Conservation (phyloP, 108 stramenopile genomes). For the Heterococcus sp. region DNA sequence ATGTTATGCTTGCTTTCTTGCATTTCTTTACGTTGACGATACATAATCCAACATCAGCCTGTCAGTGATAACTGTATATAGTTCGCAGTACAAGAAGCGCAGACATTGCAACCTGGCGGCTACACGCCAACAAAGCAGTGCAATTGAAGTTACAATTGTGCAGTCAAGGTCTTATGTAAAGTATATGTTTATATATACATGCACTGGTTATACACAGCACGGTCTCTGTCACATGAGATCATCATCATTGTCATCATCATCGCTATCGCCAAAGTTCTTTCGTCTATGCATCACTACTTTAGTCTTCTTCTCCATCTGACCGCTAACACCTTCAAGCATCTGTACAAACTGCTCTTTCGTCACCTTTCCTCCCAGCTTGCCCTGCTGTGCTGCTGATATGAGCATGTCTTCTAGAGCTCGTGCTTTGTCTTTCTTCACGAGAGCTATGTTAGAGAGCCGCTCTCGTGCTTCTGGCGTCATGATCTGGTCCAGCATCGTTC, state of each 20-base stretch:
- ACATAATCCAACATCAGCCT: no score
- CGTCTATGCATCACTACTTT: slow-evolving; percentile 53
- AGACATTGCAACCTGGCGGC: no score
- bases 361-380: slow-evolving; percentile 44
- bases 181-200: no score
- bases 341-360: slow-evolving; percentile 51
- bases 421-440: slow-evolving; percentile 54
- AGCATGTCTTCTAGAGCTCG: slow-evolving; percentile 52
- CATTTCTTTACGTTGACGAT: no score
- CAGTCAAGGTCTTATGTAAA: no score
- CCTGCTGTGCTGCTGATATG: slow-evolving; percentile 48
- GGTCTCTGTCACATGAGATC: slow-evolving; percentile 53
- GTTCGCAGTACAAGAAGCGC: no score
- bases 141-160: no score
- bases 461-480: slow-evolving; percentile 35
- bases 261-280: slow-evolving; percentile 40
- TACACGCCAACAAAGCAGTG: no score
- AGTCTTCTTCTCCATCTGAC: slow-evolving; percentile 50
- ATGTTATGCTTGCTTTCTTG: no score
- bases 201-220: no score
- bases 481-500: slow-evolving; percentile 47
- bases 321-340: slow-evolving; percentile 53
- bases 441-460: slow-evolving; percentile 41
- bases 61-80: no score
- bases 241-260: slow-evolving; percentile 57